phyloP scores from a whole-genome alignment of 306 rosid genomes.

The Medicago arabica region DNA sequence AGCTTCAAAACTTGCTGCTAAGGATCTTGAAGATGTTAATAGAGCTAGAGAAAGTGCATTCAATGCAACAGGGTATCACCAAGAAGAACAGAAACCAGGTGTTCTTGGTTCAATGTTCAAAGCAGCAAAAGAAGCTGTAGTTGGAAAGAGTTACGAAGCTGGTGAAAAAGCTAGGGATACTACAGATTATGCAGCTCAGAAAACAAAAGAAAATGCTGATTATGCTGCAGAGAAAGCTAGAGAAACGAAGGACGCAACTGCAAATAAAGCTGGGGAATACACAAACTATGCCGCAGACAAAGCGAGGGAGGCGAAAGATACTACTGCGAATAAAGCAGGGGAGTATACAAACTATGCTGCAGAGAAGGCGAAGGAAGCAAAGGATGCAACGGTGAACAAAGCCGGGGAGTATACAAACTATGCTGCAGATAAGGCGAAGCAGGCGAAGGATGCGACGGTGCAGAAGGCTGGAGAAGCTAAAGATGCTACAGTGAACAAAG shows the following conservation, averaged over 20 bases:
- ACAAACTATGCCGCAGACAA: constrained; percentile 2
- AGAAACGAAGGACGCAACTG: constrained; percentile 29
- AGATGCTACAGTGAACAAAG: constrained; percentile 34
- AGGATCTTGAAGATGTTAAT: constrained; percentile 64
- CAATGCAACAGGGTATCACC: neutral
- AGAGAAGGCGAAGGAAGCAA: constrained; percentile 34
- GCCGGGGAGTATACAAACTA: constrained; percentile 34
- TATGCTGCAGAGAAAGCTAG: constrained; percentile 1
- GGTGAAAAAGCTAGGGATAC: neutral
- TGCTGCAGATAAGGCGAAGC: constrained; percentile 37
- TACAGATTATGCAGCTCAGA: constrained; percentile 4
- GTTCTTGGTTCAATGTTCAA: constrained; percentile 56
- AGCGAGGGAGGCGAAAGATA: constrained; percentile 41
- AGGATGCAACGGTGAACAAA: constrained; percentile 32
- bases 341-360: constrained; percentile 32
- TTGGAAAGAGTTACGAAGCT: constrained; percentile 54
- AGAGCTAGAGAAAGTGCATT: constrained; percentile 38
- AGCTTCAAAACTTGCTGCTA: constrained; percentile 64
- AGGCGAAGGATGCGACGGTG: constrained; percentile 38
- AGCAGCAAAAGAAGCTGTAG: constrained; percentile 73
- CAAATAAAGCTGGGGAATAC: constrained; percentile 31
- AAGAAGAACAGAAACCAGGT: constrained; percentile 46
- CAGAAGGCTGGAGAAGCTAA: constrained; percentile 36
- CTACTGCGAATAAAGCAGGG: neutral
- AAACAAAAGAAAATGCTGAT: constrained; percentile 35